These are phyloP conservation scores for Globisporangium nagaii DNA, from an alignment of 352 stramenopile species.

Conservation along the genomic window DNA sequence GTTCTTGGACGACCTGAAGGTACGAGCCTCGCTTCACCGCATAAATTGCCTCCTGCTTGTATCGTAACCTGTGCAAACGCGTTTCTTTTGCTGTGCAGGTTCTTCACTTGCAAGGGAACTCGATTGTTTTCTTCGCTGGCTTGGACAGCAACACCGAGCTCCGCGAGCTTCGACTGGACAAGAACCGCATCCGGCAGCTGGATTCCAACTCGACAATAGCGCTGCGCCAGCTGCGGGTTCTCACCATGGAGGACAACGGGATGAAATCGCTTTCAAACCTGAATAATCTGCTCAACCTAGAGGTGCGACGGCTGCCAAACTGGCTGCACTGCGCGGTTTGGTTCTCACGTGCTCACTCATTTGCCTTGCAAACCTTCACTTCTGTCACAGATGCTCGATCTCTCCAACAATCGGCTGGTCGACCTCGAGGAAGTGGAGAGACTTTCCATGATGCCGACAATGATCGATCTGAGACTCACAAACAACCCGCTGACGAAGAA, in stretches of 20 bases:
- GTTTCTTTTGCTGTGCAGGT: conserved; percentile 23
- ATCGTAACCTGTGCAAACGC: background rate
- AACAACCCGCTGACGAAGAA: conserved; percentile 82
- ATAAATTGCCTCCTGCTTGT: background rate
- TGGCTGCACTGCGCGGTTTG: background rate
- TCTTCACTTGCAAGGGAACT: conserved; percentile 75
- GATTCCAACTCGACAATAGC: conserved; percentile 45
- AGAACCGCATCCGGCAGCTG: conserved; percentile 81
- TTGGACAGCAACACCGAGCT: conserved; percentile 60
- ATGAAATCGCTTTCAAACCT: conserved; percentile 69
- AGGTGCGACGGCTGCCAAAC: conserved; percentile 28
- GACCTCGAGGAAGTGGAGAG: conserved; percentile 84
- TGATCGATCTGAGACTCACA: conserved; percentile 53
- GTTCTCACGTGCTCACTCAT: background rate
- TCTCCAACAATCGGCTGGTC: conserved; percentile 70
- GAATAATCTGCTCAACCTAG: conserved; percentile 54
- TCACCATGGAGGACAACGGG: conserved; percentile 79
- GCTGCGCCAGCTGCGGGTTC: conserved; percentile 41
- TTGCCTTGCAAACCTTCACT: too few species aligned
- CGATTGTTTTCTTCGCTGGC: conserved; percentile 61
- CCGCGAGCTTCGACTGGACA: conserved; percentile 67
- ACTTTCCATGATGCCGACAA: conserved; percentile 39
- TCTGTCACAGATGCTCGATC: conserved; percentile 55
- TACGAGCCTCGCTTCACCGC: conserved; percentile 9
- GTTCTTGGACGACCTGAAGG: conserved; percentile 61